Evolutionary conservation across 768 basidiomycete species (phyloP).

Genomic region (Sarcodon sp.): DNA sequence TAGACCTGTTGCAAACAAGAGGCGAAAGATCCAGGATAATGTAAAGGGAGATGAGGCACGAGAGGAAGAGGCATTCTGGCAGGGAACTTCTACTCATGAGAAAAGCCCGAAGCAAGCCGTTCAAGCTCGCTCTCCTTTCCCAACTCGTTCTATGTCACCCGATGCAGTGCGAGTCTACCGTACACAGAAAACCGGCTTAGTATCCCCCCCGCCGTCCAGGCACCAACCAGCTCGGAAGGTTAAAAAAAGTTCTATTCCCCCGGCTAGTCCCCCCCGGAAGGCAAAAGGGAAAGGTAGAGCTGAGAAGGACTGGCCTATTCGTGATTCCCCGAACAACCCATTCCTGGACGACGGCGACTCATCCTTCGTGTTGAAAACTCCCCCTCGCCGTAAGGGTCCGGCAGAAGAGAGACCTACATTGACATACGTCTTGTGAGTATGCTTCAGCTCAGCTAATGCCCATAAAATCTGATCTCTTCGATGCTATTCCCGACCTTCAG

Average conservation of each 20-base stretch:
- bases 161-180: not conserved
- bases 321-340: conserved; percentile 63
- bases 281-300: not conserved
- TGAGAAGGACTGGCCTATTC: conserved; percentile 19
- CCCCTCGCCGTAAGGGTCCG: conserved; percentile 8
- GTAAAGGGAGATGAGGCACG: conserved; percentile 9
- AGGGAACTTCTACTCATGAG: conserved; percentile 3
- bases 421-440: conserved; percentile 62
- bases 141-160: conserved; percentile 1
- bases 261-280: conserved; percentile 8
- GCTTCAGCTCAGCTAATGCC: not conserved
- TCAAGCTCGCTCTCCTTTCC: conserved; percentile 5
- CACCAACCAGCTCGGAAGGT: conserved; percentile 19
- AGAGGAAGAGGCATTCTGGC: conserved; percentile 18
- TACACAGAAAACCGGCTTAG: conserved; percentile 18
- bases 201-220: conserved; percentile 59
- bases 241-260: conserved; percentile 8
- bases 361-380: conserved; percentile 8
- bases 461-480: too few species aligned
- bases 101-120: not conserved
- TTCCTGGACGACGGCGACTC: conserved; percentile 37
- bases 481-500: conserved; percentile 19
- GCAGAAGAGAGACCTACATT: conserved; percentile 42
- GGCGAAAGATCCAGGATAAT: conserved; percentile 12
- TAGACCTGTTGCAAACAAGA: conserved; percentile 14